Evolutionary conservation across 208 protist species (phyloP).

Genomic region (Wallacemonas sp.): DNA sequence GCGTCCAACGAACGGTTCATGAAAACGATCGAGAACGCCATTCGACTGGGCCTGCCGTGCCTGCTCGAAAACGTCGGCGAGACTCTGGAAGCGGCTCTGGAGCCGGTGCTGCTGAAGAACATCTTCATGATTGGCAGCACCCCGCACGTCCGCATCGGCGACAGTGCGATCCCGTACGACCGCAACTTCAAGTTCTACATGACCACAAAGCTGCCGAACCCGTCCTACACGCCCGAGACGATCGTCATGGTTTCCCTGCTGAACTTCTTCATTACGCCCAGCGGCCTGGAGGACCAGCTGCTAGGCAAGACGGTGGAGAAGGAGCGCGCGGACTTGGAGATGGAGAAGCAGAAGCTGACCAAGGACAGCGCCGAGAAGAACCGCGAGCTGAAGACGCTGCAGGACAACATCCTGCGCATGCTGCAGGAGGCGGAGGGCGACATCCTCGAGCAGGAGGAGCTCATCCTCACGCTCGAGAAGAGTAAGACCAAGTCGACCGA

Average conservation of each 20-base stretch:
- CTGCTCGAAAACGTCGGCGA: conserved; percentile 97
- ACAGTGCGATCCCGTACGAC: conserved; percentile 96
- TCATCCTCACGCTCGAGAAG: conserved; percentile 96
- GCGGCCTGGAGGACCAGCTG: conserved; percentile 97
- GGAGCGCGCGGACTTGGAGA: conserved; percentile 97
- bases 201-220: conserved; percentile 98
- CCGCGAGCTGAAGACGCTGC: conserved; percentile 95
- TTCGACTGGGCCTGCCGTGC: conserved; percentile 96
- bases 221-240: conserved; percentile 96
- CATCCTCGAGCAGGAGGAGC: conserved; percentile 97
- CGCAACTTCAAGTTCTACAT: conserved; percentile 97
- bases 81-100: conserved; percentile 94
- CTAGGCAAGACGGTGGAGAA: conserved; percentile 96
- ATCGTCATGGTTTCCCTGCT: conserved; percentile 97
- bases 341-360: conserved; percentile 95
- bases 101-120: conserved; percentile 95
- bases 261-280: conserved; percentile 98
- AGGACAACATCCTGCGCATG: conserved; percentile 96
- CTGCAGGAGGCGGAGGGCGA: conserved; percentile 94
- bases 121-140: conserved; percentile 95
- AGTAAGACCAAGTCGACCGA: conserved; percentile 95
- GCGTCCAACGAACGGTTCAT: conserved; percentile 95
- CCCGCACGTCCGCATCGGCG: conserved; percentile 96
- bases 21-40: conserved; percentile 95
- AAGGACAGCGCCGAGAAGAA: conserved; percentile 94